phyloP scores from a whole-genome alignment of 108 stramenopile genomes.

The Nannochloropsis oceanica region DNA sequence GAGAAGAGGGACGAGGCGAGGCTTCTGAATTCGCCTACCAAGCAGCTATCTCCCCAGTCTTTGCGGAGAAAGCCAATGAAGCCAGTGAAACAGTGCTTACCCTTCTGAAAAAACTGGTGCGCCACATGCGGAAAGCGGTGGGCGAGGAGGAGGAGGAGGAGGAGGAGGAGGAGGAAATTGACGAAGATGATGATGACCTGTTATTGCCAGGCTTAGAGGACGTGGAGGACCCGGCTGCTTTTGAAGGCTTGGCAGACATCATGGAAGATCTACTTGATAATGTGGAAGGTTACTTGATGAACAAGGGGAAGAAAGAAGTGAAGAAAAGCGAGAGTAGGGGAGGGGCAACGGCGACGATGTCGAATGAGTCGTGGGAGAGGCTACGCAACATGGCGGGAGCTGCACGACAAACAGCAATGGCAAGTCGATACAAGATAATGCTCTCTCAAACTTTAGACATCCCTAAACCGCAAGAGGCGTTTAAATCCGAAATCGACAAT shows the following conservation, averaged over 20 bases:
- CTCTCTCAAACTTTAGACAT: constrained; percentile 21
- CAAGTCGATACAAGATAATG: constrained; percentile 12
- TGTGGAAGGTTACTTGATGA: constrained; percentile 11
- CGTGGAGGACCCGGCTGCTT: constrained; percentile 18
- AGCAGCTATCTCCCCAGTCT: constrained; percentile 10
- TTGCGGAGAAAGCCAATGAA: constrained; percentile 1
- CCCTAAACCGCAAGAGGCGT: constrained; percentile 39
- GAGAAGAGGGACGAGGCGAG: not conserved
- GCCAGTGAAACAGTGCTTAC: constrained; percentile 8
- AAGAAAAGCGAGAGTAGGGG: not conserved
- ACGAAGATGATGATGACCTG: constrained; percentile 12
- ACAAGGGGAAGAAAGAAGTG: not conserved
- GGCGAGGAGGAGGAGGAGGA: constrained; percentile 6
- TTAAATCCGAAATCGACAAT: constrained; percentile 33
- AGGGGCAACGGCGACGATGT: not conserved
- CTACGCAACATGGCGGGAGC: constrained; percentile 7
- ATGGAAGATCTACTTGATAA: constrained; percentile 18
- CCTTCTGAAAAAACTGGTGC: constrained; percentile 12
- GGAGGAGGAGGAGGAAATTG: constrained; percentile 5
- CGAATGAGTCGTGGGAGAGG: constrained; percentile 7
- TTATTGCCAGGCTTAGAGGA: constrained; percentile 8
- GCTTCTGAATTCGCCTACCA: not conserved
- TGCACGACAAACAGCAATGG: not conserved
- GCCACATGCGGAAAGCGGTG: constrained; percentile 5
- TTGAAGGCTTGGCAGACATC: constrained; percentile 14